Evolutionary conservation across 345 rosid species (phyloP).

Genomic region (Theobroma cacao): DNA sequence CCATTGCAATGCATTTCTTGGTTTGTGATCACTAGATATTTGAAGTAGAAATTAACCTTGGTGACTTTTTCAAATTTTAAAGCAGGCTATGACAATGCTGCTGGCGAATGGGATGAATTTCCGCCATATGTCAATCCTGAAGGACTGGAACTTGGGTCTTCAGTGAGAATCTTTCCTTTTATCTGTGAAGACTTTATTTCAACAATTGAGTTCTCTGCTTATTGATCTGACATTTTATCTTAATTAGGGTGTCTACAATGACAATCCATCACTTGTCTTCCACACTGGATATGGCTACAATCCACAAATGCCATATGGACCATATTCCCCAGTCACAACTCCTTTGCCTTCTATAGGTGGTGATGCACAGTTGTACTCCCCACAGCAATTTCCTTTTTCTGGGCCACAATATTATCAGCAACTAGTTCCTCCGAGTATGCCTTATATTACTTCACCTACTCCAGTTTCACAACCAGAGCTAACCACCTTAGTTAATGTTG

Average conservation of each 20-base stretch:
- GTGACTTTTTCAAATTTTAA: conserved; percentile 14
- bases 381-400: conserved; percentile 71
- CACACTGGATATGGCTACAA: conserved; percentile 82
- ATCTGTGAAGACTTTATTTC: conserved; percentile 9
- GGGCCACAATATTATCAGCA: conserved; percentile 71
- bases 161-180: conserved; percentile 50
- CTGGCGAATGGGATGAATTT: conserved; percentile 78
- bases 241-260: conserved; percentile 70
- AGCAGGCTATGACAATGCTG: conserved; percentile 64
- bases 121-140: conserved; percentile 62
- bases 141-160: conserved; percentile 68
- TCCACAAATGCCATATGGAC: conserved; percentile 86
- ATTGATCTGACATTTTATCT: conserved; percentile 14
- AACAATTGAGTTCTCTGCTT: neutral
- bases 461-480: conserved; percentile 66
- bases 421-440: conserved; percentile 66
- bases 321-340: conserved; percentile 80
- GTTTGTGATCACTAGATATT: neutral
- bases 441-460: conserved; percentile 65
- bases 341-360: conserved; percentile 70
- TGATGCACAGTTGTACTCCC: conserved; percentile 67
- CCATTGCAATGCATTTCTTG: neutral
- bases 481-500: conserved; percentile 47
- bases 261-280: conserved; percentile 67
- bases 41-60: conserved; percentile 4